Conservation (phyloP, 2,329 filamentous ascomycete genomes). For the Aspergillus neoniger region DNA sequence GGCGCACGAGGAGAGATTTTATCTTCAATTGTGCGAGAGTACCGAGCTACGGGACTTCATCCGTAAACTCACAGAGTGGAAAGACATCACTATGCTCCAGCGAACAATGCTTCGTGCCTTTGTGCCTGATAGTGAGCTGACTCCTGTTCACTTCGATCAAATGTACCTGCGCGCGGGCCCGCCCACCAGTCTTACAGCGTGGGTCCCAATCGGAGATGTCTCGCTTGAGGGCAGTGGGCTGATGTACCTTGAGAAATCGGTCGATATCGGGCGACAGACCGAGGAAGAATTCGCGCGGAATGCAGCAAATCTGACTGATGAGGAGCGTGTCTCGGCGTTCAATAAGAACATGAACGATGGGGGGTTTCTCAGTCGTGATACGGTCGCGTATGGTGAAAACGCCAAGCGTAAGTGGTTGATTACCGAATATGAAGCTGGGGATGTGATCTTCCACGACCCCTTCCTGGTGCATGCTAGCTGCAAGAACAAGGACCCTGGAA, state of each 20-base stretch:
- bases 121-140: slow-evolving; percentile 34
- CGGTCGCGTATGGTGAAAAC: slow-evolving; percentile 21
- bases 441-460: slow-evolving; percentile 44
- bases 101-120: slow-evolving; percentile 37
- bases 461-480: slow-evolving; percentile 42
- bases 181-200: slow-evolving; percentile 25
- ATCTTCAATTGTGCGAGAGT: background rate
- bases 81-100: slow-evolving; percentile 29
- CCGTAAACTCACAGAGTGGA: slow-evolving; percentile 30
- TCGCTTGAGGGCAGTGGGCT: slow-evolving; percentile 38
- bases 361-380: slow-evolving; percentile 20
- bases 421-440: slow-evolving; percentile 33
- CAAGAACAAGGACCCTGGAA: slow-evolving; percentile 39
- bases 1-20: background rate
- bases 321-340: slow-evolving; percentile 19
- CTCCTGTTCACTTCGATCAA: slow-evolving; percentile 41
- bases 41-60: background rate
- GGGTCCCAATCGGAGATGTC: slow-evolving; percentile 39
- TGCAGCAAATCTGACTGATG: background rate
- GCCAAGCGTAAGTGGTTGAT: slow-evolving; percentile 34
- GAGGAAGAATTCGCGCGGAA: slow-evolving; percentile 4
- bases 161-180: slow-evolving; percentile 40
- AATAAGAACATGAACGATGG: slow-evolving; percentile 27
- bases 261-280: slow-evolving; percentile 4
- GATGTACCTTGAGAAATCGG: slow-evolving; percentile 35